A percentile compares a stretch with the other conserved stretches of the same genome.
These are phyloP conservation scores for Multifurca ochricompacta DNA, from an alignment of 768 basidiomycete genomes.

Conservation along the genomic window DNA sequence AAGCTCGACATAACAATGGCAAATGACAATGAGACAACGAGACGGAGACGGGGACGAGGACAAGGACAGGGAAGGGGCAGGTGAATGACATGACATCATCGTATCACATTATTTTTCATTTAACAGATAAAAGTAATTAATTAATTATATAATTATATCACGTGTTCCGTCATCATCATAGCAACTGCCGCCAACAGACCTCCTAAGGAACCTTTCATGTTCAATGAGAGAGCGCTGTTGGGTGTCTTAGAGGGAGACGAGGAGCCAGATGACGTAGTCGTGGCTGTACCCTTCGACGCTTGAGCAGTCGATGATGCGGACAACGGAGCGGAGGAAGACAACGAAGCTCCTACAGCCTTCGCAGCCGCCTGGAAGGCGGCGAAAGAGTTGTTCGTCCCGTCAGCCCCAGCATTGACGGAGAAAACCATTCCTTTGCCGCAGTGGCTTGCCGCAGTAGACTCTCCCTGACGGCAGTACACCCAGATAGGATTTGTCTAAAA, in stretches of 20 bases:
- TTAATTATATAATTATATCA: slow-evolving; percentile 38
- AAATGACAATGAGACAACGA: no score
- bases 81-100: background rate
- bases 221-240: background rate
- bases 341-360: background rate
- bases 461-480: slow-evolving; percentile 24
- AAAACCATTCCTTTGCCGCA: slow-evolving; percentile 27
- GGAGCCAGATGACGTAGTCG: background rate
- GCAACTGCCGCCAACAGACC: no score
- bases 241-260: background rate
- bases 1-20: slow-evolving; percentile 53
- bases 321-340: slow-evolving; percentile 18
- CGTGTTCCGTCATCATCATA: no score
- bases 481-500: slow-evolving; percentile 22
- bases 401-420: slow-evolving; percentile 23
- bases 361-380: slow-evolving; percentile 1
- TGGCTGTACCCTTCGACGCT: slow-evolving; percentile 38
- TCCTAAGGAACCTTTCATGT: slow-evolving; percentile 23
- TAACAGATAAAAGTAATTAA: background rate
- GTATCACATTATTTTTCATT: background rate
- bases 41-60: no score
- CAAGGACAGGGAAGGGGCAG: no score
- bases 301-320: slow-evolving; percentile 22
- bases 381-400: slow-evolving; percentile 1
- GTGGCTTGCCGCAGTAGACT: slow-evolving; percentile 11